Conservation (phyloP, 2,329 filamentous ascomycete species). For the Rhinocladiella mackenziei region DNA sequence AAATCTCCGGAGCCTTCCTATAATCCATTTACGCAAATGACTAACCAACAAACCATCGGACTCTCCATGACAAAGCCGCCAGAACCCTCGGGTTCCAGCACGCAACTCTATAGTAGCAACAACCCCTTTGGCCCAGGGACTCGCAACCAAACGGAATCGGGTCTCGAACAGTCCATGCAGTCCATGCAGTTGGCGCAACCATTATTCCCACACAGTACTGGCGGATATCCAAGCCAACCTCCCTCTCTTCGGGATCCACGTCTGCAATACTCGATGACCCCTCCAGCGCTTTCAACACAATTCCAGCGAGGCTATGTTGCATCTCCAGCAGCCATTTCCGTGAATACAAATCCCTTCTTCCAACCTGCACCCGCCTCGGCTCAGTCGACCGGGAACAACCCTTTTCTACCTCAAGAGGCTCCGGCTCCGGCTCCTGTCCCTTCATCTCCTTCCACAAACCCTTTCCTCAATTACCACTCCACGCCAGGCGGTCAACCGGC, state of each 20-base stretch:
- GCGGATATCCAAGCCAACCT: slow-evolving; percentile 51
- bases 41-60: slow-evolving; percentile 21
- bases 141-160: slow-evolving; percentile 34
- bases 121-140: slow-evolving; percentile 34
- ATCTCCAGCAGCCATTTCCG: slow-evolving; percentile 23
- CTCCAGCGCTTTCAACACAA: slow-evolving; percentile 32
- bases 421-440: slow-evolving; percentile 6
- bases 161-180: slow-evolving; percentile 69
- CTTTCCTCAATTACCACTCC: slow-evolving; percentile 23
- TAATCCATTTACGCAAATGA: slow-evolving; percentile 20
- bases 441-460: slow-evolving; percentile 24
- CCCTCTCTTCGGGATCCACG: slow-evolving; percentile 38
- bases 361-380: slow-evolving; percentile 31
- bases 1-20: slow-evolving; percentile 18
- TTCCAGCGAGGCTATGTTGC: slow-evolving; percentile 33
- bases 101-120: slow-evolving; percentile 24
- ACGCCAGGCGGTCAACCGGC: slow-evolving; percentile 15
- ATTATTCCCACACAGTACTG: slow-evolving; percentile 72
- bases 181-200: slow-evolving; percentile 67
- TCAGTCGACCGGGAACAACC: slow-evolving; percentile 28
- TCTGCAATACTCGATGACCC: slow-evolving; percentile 43
- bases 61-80: slow-evolving; percentile 30
- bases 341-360: slow-evolving; percentile 44
- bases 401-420: slow-evolving; percentile 23
- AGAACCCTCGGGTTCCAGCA: slow-evolving; percentile 11